These are phyloP conservation scores for Peniophora sp. DNA, from an alignment of 1,284 basidiomycete genomes.

Conservation along the genomic window DNA sequence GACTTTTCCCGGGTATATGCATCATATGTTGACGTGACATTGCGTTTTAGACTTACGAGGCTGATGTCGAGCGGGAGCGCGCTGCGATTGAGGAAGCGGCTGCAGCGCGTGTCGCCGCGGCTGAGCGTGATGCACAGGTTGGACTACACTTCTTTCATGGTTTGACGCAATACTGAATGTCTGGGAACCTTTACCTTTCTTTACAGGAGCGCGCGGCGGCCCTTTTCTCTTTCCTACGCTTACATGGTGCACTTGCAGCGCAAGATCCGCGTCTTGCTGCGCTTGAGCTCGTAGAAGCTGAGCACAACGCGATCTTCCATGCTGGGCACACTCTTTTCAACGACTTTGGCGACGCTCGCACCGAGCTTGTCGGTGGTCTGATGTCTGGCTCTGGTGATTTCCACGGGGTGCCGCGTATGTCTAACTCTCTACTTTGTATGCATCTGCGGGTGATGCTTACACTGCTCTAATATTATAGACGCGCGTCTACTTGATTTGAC, in stretches of 20 bases:
- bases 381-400: conserved; percentile 48
- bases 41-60: conserved; percentile 48
- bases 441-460: background rate
- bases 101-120: conserved; percentile 42
- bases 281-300: conserved; percentile 40
- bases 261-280: conserved; percentile 35
- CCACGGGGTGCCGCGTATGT: conserved; percentile 54
- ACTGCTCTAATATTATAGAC: conserved; percentile 28
- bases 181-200: background rate
- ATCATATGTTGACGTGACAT: background rate
- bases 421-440: background rate
- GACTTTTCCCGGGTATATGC: background rate
- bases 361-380: conserved; percentile 43
- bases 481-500: conserved; percentile 49
- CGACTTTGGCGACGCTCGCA: conserved; percentile 40
- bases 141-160: conserved; percentile 11
- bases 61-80: conserved; percentile 50
- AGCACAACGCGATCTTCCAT: conserved; percentile 45
- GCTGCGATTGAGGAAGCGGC: conserved; percentile 43
- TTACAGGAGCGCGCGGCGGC: conserved; percentile 18
- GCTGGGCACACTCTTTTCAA: conserved; percentile 46
- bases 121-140: conserved; percentile 56
- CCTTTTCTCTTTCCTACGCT: conserved; percentile 56
- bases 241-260: conserved; percentile 50
- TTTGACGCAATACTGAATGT: background rate